Evolutionary conservation across 805 yeast genomes (phyloP).

Genomic region (Kodamaea leandrae): DNA sequence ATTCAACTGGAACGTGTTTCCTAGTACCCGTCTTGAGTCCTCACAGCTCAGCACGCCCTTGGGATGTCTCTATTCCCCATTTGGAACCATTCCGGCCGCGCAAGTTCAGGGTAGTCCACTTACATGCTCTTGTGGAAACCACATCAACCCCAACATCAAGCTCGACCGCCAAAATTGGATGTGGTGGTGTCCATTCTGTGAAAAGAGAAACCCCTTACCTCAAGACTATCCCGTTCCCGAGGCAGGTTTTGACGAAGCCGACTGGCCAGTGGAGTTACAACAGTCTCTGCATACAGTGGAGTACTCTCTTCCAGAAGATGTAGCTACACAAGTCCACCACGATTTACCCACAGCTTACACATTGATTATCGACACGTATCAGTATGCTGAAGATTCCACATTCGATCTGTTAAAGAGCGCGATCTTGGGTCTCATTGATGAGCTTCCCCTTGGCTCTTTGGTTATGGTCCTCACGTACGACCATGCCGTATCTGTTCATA

Average conservation of each 20-base stretch:
- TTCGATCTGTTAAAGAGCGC: constrained; percentile 15
- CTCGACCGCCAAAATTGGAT: constrained; percentile 27
- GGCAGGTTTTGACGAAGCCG: constrained; percentile 10
- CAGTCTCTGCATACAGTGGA: constrained; percentile 28
- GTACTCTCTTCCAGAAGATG: constrained; percentile 30
- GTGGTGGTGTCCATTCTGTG: constrained; percentile 44
- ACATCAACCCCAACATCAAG: constrained; percentile 28
- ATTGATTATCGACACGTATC: constrained; percentile 31
- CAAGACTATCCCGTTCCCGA: constrained; percentile 17
- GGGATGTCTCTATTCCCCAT: constrained; percentile 37
- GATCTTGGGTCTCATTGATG: constrained; percentile 9
- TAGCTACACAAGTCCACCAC: constrained; percentile 13
- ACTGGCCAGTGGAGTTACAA: constrained; percentile 29
- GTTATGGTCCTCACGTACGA: constrained; percentile 30
- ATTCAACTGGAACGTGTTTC: constrained; percentile 67
- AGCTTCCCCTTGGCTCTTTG: constrained; percentile 16
- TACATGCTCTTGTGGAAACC: constrained; percentile 27
- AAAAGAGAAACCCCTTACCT: constrained; percentile 23
- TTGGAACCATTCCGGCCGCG: constrained; percentile 7
- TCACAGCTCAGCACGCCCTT: constrained; percentile 32
- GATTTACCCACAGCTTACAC: constrained; percentile 16
- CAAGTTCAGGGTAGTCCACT: constrained; percentile 17
- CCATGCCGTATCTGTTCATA: constrained; percentile 26
- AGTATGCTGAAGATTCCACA: constrained; percentile 18
- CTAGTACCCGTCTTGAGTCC: constrained; percentile 37